Percentiles rank a stretch among this genome's conserved stretches.
Evolutionary conservation across 2,329 filamentous ascomycete species (phyloP).

Genomic region (Diaporthe sp.): DNA sequence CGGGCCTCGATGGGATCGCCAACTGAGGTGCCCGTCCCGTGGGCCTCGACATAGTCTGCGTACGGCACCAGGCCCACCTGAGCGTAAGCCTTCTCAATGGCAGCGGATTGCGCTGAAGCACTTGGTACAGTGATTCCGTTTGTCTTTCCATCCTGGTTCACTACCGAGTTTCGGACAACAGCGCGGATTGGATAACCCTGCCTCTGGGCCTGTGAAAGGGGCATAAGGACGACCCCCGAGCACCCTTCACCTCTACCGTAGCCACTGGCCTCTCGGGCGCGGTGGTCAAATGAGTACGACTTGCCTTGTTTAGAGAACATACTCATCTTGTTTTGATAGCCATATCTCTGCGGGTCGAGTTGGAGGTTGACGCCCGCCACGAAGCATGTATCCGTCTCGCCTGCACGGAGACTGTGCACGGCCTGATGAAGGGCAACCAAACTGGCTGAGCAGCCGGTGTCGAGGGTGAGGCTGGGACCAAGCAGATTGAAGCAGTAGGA

Average conservation of each 20-base stretch:
- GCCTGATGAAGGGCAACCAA: slow-evolving; percentile 48
- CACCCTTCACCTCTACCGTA: slow-evolving; percentile 27
- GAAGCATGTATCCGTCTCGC: slow-evolving; percentile 38
- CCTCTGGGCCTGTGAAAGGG: slow-evolving; percentile 15
- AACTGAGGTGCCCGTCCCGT: slow-evolving; percentile 6
- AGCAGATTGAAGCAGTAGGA: slow-evolving; percentile 56
- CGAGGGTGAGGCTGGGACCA: slow-evolving; percentile 58
- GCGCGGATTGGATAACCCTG: slow-evolving; percentile 23
- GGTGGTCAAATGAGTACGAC: slow-evolving; percentile 25
- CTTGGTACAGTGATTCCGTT: slow-evolving; percentile 53
- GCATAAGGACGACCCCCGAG: slow-evolving; percentile 20
- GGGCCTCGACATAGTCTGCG: slow-evolving; percentile 18
- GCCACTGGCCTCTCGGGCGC: background rate
- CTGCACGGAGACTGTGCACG: background rate
- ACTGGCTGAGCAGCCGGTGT: slow-evolving; percentile 60
- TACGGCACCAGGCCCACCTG: slow-evolving; percentile 43
- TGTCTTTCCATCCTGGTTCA: slow-evolving; percentile 48
- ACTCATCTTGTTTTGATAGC: slow-evolving; percentile 40
- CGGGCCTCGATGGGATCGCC: slow-evolving; percentile 11
- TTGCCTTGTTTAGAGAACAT: slow-evolving; percentile 40
- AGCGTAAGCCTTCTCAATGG: slow-evolving; percentile 50
- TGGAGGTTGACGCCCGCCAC: slow-evolving; percentile 45
- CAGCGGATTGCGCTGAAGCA: slow-evolving; percentile 46
- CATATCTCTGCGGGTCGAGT: slow-evolving; percentile 48
- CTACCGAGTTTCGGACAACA: slow-evolving; percentile 44